phyloP scores from a whole-genome alignment of 2,329 filamentous ascomycete species.

The Lecanicillium sp. region DNA sequence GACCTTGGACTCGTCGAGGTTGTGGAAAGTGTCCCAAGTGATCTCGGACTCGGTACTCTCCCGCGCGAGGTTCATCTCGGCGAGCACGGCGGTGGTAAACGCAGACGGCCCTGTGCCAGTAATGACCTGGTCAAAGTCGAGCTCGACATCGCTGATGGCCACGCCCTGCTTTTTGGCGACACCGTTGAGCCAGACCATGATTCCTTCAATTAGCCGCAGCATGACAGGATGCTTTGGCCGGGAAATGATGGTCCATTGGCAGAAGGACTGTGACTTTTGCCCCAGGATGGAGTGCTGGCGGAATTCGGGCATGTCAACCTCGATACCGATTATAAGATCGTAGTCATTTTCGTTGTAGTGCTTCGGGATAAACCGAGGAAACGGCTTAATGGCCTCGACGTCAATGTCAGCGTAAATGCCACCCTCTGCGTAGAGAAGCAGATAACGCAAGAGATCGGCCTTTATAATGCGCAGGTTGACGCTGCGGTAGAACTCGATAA shows the following conservation, averaged over 20 bases:
- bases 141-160: conserved; percentile 52
- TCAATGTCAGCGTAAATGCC: conserved; percentile 61
- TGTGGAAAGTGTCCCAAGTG: conserved; percentile 60
- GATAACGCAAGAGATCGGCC: conserved; percentile 62
- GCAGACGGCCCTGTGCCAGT: conserved; percentile 66
- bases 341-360: conserved; percentile 58
- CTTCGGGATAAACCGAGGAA: conserved; percentile 36
- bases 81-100: conserved; percentile 59
- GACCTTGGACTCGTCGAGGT: conserved; percentile 58
- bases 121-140: conserved; percentile 68
- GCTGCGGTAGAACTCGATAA: conserved; percentile 54
- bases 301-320: conserved; percentile 65
- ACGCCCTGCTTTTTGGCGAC: conserved; percentile 54
- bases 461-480: conserved; percentile 59
- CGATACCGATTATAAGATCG: conserved; percentile 63
- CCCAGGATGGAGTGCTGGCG: conserved; percentile 59
- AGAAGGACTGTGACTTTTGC: conserved; percentile 63
- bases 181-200: conserved; percentile 58
- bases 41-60: conserved; percentile 29
- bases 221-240: conserved; percentile 63
- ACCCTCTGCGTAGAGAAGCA: conserved; percentile 67
- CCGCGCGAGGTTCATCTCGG: conserved; percentile 50
- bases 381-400: conserved; percentile 29
- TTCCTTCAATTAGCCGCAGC: conserved; percentile 61
- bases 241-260: conserved; percentile 70